Evolutionary conservation across 164 flowering plant species (phyloP).

Genomic region (Vitis labrusca): DNA sequence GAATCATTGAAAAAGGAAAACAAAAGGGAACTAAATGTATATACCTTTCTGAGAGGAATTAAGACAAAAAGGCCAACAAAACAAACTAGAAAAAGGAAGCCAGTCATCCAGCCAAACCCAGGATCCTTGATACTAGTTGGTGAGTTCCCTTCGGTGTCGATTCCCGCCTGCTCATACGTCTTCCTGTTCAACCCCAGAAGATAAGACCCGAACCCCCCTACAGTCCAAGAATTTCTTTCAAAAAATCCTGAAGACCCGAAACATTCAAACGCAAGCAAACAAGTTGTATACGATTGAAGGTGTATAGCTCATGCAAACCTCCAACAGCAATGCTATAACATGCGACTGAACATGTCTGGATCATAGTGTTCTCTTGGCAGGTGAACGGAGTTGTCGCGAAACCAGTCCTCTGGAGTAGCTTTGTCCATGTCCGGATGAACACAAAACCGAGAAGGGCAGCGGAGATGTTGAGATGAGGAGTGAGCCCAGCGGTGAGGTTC

Average conservation of each 20-base stretch:
- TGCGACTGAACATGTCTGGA: constrained; percentile 91
- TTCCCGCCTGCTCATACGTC: constrained; percentile 74
- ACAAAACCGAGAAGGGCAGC: constrained; percentile 71
- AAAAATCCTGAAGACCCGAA: neutral
- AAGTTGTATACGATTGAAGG: neutral
- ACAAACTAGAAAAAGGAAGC: constrained; percentile 57
- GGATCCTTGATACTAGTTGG: constrained; percentile 66
- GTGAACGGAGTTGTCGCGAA: constrained; percentile 52
- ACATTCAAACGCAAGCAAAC: neutral
- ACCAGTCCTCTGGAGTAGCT: constrained; percentile 45
- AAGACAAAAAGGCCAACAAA: constrained; percentile 87
- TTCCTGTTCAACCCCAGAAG: constrained; percentile 72
- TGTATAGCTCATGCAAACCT: constrained; percentile 38
- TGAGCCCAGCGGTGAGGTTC: constrained; percentile 66
- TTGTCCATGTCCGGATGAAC: constrained; percentile 57
- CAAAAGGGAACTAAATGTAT: neutral
- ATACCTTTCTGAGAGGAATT: constrained; percentile 86
- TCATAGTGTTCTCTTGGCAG: constrained; percentile 68
- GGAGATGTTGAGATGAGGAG: constrained; percentile 66
- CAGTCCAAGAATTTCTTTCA: neutral
- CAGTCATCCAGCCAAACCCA: constrained; percentile 82
- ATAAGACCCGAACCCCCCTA: constrained; percentile 95
- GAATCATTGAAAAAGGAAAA: neutral
- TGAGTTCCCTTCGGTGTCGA: constrained; percentile 51
- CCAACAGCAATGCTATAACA: constrained; percentile 82